A percentile compares a stretch with the other conserved stretches of the same genome.
phyloP scores from a whole-genome alignment of 2,329 filamentous ascomycete species.

The Aurifilum marmelostoma region DNA sequence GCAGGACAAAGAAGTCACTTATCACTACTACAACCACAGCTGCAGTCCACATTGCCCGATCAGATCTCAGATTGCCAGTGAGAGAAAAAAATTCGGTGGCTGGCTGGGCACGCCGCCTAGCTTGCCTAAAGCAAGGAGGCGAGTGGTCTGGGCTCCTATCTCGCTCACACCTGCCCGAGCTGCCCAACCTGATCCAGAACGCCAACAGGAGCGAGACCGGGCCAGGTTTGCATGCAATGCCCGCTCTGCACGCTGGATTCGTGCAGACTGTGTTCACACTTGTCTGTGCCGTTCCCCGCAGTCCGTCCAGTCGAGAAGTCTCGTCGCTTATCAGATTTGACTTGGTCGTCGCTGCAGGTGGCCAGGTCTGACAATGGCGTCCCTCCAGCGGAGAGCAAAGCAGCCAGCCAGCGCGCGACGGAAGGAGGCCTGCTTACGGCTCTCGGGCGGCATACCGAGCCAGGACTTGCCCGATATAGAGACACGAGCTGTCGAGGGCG shows the following conservation, averaged over 20 bases:
- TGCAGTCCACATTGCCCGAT: background rate
- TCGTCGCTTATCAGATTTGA: background rate
- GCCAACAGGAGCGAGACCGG: background rate
- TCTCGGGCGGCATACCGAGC: conserved; percentile 28
- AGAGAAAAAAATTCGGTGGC: background rate
- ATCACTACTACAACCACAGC: background rate
- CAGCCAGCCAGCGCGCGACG: conserved; percentile 2
- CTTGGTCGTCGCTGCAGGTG: background rate
- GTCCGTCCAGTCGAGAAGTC: background rate
- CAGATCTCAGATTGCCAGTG: conserved; percentile 1
- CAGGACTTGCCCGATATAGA: conserved; percentile 29
- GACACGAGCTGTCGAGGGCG: conserved; percentile 6
- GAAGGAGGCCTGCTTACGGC: conserved; percentile 16
- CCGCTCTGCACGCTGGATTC: conserved; percentile 13
- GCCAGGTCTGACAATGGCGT: conserved; percentile 10
- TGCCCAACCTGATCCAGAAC: background rate
- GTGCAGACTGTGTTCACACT: conserved; percentile 27
- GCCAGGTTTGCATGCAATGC: background rate
- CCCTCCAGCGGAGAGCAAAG: conserved; percentile 11
- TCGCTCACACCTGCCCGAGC: conserved; percentile 7
- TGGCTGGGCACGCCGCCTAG: background rate
- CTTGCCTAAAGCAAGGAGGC: conserved; percentile 1
- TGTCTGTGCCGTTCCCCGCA: conserved; percentile 5
- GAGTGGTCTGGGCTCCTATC: background rate
- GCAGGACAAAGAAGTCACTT: background rate